Conservation (phyloP, 345 rosid genomes). For the Lenwebbia sp. region DNA sequence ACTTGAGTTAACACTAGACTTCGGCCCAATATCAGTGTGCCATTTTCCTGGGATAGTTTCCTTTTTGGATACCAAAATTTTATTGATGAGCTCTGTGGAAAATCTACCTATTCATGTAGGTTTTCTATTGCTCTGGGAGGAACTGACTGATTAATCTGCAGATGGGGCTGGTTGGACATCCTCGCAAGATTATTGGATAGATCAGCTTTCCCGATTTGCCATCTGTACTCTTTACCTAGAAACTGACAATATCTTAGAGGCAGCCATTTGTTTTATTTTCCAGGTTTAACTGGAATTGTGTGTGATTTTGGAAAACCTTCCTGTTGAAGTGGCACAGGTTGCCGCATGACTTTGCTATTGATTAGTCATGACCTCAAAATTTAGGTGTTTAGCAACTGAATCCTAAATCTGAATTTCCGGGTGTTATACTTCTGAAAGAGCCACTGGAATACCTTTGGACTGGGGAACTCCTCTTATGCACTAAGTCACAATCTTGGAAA, state of each 20-base stretch:
- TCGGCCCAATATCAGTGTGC: background rate
- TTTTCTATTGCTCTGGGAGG: background rate
- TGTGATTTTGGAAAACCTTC: background rate
- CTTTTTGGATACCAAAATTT: background rate
- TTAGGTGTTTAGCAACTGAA: background rate
- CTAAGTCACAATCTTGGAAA: background rate
- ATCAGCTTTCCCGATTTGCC: background rate
- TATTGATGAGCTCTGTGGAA: background rate
- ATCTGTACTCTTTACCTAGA: background rate
- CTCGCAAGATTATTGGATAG: background rate
- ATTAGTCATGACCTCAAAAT: background rate
- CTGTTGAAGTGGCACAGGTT: background rate
- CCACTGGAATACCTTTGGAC: background rate
- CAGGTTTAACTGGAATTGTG: background rate
- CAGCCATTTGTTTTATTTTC: background rate
- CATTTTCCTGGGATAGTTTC: background rate
- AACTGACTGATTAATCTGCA: background rate
- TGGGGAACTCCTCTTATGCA: background rate
- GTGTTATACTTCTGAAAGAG: background rate
- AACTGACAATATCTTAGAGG: background rate
- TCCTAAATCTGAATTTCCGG: background rate
- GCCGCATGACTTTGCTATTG: background rate
- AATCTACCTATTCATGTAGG: background rate
- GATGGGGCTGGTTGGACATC: background rate
- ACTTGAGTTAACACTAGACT: background rate